Percentiles rank a stretch among this genome's conserved stretches.
These are phyloP conservation scores for Diplodia seriata DNA, from an alignment of 2,329 filamentous ascomycete genomes.

Conservation along the genomic window DNA sequence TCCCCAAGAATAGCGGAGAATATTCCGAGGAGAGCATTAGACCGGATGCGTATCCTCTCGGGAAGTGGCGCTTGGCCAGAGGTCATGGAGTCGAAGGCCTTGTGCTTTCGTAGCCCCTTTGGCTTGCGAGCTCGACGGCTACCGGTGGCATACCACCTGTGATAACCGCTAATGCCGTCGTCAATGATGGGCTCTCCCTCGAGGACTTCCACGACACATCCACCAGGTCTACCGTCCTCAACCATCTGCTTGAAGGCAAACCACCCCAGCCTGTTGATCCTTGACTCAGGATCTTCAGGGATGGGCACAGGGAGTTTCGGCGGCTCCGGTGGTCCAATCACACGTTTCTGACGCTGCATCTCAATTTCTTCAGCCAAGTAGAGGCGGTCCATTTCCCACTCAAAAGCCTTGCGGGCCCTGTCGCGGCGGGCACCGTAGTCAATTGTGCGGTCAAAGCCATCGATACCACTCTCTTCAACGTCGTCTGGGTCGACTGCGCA, in stretches of 20 bases:
- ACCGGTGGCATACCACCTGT: not conserved
- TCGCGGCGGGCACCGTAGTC: not conserved
- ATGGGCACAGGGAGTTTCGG: not conserved
- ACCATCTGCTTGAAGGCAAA: not conserved
- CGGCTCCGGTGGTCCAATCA: too few relatives aligned
- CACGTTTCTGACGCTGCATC: too few relatives aligned
- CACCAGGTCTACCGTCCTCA: not conserved
- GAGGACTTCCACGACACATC: not conserved
- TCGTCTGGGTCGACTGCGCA: not conserved
- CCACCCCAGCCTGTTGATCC: not conserved
- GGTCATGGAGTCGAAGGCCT: rapidly evolving
- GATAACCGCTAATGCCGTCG: not conserved
- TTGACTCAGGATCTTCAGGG: not conserved
- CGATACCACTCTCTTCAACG: rapidly evolving
- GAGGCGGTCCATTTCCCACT: not conserved
- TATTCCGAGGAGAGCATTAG: not conserved
- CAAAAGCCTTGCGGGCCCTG: not conserved
- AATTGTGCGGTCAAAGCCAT: not conserved
- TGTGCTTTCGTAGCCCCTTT: not conserved
- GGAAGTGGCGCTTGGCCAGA: not conserved
- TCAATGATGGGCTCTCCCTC: not conserved
- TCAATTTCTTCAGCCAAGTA: not conserved
- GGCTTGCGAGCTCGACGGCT: not conserved
- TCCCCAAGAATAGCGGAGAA: not conserved
- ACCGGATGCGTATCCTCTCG: not conserved